Conservation (phyloP, 805 yeast genomes). For the Schwanniomyces pseudopolymorphus region DNA sequence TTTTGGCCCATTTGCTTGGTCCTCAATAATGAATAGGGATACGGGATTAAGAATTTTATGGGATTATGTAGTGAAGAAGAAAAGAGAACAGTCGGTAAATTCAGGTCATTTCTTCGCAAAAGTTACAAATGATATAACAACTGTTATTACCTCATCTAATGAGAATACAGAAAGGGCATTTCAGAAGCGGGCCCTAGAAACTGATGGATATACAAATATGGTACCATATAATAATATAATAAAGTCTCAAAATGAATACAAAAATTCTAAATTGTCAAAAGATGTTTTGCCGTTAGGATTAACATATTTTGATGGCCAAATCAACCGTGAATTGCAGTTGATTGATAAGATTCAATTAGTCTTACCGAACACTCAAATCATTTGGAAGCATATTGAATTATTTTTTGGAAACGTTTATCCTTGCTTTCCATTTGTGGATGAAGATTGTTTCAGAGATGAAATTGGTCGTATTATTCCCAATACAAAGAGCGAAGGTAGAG, state of each 20-base stretch:
- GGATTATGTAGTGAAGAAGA: conserved; percentile 24
- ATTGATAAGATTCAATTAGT: conserved; percentile 34
- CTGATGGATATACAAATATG: conserved; percentile 34
- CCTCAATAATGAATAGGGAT: conserved; percentile 36
- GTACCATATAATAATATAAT: conserved; percentile 29
- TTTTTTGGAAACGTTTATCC: conserved; percentile 47
- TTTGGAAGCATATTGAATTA: conserved; percentile 41
- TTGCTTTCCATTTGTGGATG: conserved; percentile 48
- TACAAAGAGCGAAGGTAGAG: conserved; percentile 21
- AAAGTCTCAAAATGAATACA: conserved; percentile 12
- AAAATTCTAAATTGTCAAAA: conserved; percentile 13
- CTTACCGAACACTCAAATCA: conserved; percentile 37
- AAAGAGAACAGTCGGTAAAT: conserved; percentile 14
- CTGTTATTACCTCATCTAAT: conserved; percentile 14
- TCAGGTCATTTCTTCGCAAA: conserved; percentile 24
- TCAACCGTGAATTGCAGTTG: conserved; percentile 26
- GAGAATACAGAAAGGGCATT: conserved; percentile 23
- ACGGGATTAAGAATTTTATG: conserved; percentile 30
- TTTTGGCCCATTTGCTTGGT: conserved; percentile 41
- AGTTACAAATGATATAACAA: conserved; percentile 16
- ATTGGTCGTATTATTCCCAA: conserved; percentile 35
- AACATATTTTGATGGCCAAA: conserved; percentile 32
- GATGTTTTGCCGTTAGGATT: conserved; percentile 27
- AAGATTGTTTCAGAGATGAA: conserved; percentile 28
- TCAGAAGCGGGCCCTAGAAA: conserved; percentile 28